Evolutionary conservation across 2,329 filamentous ascomycete species (phyloP).

Genomic region (Sarocladiaceae sp.): DNA sequence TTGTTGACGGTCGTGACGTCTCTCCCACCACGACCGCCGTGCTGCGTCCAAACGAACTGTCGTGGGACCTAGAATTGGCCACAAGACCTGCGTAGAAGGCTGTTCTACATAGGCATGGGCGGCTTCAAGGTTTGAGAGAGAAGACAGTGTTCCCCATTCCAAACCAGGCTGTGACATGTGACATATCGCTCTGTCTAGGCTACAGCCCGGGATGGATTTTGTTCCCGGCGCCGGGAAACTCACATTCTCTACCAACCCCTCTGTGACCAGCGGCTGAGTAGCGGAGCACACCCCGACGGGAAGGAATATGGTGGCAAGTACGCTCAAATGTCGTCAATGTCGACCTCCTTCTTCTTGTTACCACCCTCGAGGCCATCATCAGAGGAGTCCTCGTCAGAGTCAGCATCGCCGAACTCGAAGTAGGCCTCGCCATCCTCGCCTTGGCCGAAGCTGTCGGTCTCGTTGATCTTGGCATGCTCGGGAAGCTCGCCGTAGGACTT

Average conservation of each 20-base stretch:
- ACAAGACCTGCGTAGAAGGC: neutral
- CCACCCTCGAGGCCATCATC: constrained; percentile 49
- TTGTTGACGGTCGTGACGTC: constrained; percentile 48
- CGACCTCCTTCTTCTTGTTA: constrained; percentile 69
- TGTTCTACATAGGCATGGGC: constrained; percentile 6
- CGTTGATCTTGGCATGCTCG: constrained; percentile 99
- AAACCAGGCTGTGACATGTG: neutral
- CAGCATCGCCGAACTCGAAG: constrained; percentile 98
- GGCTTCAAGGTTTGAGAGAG: constrained; percentile 50
- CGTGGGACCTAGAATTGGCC: constrained; percentile 31
- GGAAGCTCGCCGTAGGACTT: constrained; percentile 98
- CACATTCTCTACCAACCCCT: neutral
- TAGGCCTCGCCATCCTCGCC: constrained; percentile 93
- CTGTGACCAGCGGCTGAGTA: no score
- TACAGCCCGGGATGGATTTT: neutral
- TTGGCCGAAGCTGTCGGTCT: constrained; percentile 91
- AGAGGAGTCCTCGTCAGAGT: constrained; percentile 47
- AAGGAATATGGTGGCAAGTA: neutral
- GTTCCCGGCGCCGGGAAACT: neutral
- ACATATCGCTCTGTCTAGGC: neutral
- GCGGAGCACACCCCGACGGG: no score
- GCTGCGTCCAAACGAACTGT: constrained; percentile 33
- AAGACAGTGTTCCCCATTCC: constrained; percentile 52
- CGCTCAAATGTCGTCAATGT: constrained; percentile 88
- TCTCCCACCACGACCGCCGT: constrained; percentile 52